Conservation (phyloP, 1,284 basidiomycete genomes). For the Schizophyllum amplum region DNA sequence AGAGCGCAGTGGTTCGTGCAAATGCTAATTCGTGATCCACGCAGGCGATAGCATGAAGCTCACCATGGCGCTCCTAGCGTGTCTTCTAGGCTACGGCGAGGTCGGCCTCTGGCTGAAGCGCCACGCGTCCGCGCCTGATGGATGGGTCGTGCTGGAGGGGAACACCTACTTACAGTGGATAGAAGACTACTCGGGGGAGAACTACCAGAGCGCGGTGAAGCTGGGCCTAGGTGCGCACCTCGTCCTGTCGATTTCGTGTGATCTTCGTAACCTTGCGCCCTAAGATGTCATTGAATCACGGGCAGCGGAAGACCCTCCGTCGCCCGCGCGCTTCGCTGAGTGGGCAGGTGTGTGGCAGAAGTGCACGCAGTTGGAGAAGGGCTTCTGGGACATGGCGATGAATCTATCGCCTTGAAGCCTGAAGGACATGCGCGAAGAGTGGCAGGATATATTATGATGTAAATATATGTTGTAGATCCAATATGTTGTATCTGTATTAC, state of each 20-base stretch:
- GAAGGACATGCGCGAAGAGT: neutral
- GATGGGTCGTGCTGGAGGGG: constrained; percentile 50
- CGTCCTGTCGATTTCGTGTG: neutral
- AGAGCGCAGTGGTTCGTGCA: constrained; percentile 1
- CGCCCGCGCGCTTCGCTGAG: constrained; percentile 48
- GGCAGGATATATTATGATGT: neutral
- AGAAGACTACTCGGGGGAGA: constrained; percentile 68
- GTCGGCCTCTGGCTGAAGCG: constrained; percentile 77
- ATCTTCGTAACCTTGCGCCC: neutral
- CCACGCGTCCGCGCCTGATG: constrained; percentile 38
- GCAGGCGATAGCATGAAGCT: constrained; percentile 68
- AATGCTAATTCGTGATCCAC: neutral
- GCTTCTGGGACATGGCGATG: constrained; percentile 88
- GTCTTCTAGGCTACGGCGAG: constrained; percentile 91
- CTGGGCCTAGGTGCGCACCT: constrained; percentile 52
- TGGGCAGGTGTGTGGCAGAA: constrained; percentile 74
- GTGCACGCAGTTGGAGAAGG: constrained; percentile 74
- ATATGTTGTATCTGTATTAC: neutral
- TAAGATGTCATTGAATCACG: constrained; percentile 50
- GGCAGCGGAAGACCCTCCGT: constrained; percentile 60
- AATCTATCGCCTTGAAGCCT: constrained; percentile 8
- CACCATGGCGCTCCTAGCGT: constrained; percentile 77
- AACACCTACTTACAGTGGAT: constrained; percentile 82
- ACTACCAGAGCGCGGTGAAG: constrained; percentile 66
- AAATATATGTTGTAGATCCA: neutral